A percentile compares a stretch with the other conserved stretches of the same genome.
Evolutionary conservation across 345 rosid species (phyloP).

Genomic region (Nasturtium officinale): DNA sequence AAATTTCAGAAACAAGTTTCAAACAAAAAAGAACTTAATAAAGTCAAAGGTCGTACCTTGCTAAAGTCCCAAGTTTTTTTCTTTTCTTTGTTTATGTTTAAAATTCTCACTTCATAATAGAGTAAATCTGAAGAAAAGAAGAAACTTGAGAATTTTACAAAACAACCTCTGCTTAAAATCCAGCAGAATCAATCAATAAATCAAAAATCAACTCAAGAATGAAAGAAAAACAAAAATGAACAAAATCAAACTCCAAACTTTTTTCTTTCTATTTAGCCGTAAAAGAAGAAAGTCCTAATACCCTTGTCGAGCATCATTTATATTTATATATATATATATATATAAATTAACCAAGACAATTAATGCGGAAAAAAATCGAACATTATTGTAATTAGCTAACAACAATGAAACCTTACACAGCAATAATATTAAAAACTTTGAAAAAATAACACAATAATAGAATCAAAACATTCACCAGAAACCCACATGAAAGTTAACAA

Average conservation of each 20-base stretch:
- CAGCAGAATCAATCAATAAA: conserved; percentile 26
- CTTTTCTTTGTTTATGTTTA: background rate
- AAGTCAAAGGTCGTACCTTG: conserved; percentile 38
- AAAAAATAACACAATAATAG: conserved; percentile 22
- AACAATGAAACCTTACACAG: conserved; percentile 38
- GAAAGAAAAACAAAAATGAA: no score
- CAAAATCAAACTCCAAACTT: no score
- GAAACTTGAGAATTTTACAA: conserved; percentile 11
- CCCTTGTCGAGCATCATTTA: conserved; percentile 25
- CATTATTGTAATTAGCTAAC: conserved; percentile 40
- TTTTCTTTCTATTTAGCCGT: background rate
- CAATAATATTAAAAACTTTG: background rate
- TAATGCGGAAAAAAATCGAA: conserved; percentile 10
- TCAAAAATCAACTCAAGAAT: conserved; percentile 4
- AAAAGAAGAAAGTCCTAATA: conserved; percentile 30
- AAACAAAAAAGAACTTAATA: conserved; percentile 7
- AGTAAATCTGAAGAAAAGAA: conserved; percentile 32
- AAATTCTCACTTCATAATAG: conserved; percentile 39
- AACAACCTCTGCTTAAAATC: conserved; percentile 30
- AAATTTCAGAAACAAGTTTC: background rate
- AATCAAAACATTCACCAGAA: conserved; percentile 45
- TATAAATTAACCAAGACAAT: conserved; percentile 23
- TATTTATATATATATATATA: no score
- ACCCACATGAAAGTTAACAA: conserved; percentile 35
- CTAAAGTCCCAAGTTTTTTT: conserved; percentile 28